A percentile compares a stretch with the other conserved stretches of the same genome.
These are phyloP conservation scores for Ceratobasidium theobromae DNA, from an alignment of 1,284 basidiomycete genomes.

Conservation along the genomic window DNA sequence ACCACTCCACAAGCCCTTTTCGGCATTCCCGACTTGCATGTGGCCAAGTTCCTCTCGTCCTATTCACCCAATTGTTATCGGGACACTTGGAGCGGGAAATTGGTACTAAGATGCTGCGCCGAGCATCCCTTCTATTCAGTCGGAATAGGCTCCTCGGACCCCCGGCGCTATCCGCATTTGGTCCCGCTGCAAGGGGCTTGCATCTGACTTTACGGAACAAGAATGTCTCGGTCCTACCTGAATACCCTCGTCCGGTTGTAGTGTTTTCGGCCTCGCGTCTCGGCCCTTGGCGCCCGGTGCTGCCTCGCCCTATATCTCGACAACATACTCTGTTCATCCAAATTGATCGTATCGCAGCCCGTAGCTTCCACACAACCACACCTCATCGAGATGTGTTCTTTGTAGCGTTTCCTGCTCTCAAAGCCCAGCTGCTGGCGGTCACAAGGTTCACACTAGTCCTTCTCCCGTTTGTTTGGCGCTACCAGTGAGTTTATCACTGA, in stretches of 20 bases:
- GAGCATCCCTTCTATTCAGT: background rate
- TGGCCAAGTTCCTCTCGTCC: no score
- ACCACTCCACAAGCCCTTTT: no score
- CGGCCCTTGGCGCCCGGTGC: no score
- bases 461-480: slow-evolving; percentile 49
- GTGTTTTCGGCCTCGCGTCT: no score
- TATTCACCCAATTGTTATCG: no score
- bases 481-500: slow-evolving; percentile 15
- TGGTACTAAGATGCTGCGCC: background rate
- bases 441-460: slow-evolving; percentile 48
- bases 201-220: no score
- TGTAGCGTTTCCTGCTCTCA: slow-evolving; percentile 49
- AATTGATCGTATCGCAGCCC: background rate
- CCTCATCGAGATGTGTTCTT: slow-evolving; percentile 48
- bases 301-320: background rate
- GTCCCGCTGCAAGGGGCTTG: background rate
- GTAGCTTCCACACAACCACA: slow-evolving; percentile 42
- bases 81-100: no score
- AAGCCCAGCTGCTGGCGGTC: slow-evolving; percentile 45
- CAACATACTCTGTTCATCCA: background rate
- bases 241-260: no score
- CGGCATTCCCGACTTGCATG: no score
- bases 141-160: background rate
- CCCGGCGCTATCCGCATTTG: background rate
- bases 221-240: no score